Conservation (phyloP, 352 stramenopile species). For the Phytopythium litorale region DNA sequence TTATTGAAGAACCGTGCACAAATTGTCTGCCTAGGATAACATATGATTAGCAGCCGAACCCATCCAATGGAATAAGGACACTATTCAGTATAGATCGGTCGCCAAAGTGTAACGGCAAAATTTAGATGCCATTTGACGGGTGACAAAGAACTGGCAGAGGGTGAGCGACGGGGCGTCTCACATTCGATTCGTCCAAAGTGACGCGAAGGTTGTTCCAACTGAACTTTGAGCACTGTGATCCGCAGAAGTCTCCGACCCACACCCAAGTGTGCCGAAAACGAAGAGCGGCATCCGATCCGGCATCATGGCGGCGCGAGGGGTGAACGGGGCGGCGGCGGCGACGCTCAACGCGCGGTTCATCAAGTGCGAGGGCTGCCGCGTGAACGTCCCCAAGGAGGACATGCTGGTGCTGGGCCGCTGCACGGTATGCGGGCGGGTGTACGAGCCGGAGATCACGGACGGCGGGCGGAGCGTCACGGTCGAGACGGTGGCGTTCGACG, state of each 20-base stretch:
- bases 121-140: not conserved
- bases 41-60: no score
- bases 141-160: slow-evolving; percentile 5
- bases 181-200: slow-evolving; percentile 6
- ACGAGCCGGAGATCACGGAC: slow-evolving; percentile 24
- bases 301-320: slow-evolving; percentile 37
- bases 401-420: slow-evolving; percentile 59
- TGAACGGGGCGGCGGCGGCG: slow-evolving; percentile 51
- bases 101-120: not conserved
- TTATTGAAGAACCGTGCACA: not conserved
- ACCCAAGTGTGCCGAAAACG: no score
- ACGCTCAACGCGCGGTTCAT: slow-evolving; percentile 78
- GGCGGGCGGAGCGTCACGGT: slow-evolving; percentile 23
- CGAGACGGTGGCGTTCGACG: slow-evolving; percentile 36
- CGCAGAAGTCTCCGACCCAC: no score
- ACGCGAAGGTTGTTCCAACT: slow-evolving; percentile 19
- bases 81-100: not conserved
- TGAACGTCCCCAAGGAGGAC: slow-evolving; percentile 82
- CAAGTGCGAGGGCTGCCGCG: slow-evolving; percentile 63
- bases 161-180: slow-evolving; percentile 1
- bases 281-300: not conserved
- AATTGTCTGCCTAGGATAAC: not conserved
- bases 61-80: not conserved
- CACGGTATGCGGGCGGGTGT: slow-evolving; percentile 46
- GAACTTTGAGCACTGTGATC: not conserved